A percentile compares a stretch with the other conserved stretches of the same genome.
Conservation (phyloP, 2,329 filamentous ascomycete genomes). For the Neofusicoccum kwambonambiense region DNA sequence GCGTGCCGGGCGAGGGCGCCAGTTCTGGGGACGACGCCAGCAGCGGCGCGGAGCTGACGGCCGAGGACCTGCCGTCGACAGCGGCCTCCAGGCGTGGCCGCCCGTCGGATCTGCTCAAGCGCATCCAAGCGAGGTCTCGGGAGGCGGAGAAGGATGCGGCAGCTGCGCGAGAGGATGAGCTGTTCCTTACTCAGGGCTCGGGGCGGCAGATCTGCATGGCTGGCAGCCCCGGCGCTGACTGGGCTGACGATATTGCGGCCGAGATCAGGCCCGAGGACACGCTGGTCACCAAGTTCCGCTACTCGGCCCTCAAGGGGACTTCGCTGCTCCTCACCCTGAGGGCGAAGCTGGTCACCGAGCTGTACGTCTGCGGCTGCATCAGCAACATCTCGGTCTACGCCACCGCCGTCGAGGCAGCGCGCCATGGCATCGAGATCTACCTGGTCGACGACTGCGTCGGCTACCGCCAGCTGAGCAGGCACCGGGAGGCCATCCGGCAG, state of each 20-base stretch:
- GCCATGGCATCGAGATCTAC: conserved; percentile 83
- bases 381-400: conserved; percentile 89
- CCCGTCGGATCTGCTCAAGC: conserved; percentile 38
- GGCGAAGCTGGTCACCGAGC: conserved; percentile 82
- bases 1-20: conserved; percentile 33
- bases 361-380: conserved; percentile 84
- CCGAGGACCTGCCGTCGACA: conserved; percentile 31
- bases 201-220: conserved; percentile 42
- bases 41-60: conserved; percentile 19
- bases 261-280: conserved; percentile 55
- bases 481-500: conserved; percentile 67
- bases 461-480: conserved; percentile 68
- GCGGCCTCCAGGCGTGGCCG: conserved; percentile 31
- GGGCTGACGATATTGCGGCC: conserved; percentile 49
- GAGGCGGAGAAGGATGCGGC: conserved; percentile 10
- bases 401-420: conserved; percentile 84
- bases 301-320: conserved; percentile 81
- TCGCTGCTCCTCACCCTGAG: conserved; percentile 73
- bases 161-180: conserved; percentile 41
- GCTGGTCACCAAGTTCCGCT: conserved; percentile 69
- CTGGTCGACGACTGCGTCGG: conserved; percentile 87
- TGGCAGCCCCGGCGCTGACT: conserved; percentile 49
- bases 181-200: conserved; percentile 43
- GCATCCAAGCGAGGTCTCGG: conserved; percentile 33
- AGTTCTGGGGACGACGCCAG: conserved; percentile 32